Base-by-base conservation (phyloP, 2,329 filamentous ascomycete species). In the Phaeosphaeriaceae sp. region DNA sequence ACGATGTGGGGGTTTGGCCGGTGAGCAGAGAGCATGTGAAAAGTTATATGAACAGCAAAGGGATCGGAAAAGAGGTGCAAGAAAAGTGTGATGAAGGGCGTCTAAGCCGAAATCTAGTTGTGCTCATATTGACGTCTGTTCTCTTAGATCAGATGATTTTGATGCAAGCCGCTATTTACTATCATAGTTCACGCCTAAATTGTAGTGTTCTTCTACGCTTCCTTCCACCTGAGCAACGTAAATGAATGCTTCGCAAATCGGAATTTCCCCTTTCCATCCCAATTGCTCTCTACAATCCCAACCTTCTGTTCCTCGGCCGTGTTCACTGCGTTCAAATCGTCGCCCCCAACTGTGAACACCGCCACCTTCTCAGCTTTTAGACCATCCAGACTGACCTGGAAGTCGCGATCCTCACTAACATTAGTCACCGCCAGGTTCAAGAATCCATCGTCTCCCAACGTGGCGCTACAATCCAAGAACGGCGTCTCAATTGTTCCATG, bases 391-490 rank as follows among this genome's bases (percentile, higher is more conserved):
- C 81, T 76, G 0, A 83, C 83, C 52, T 82, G 78, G 45, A 87
- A 85, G 47, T 80, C 82, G 54, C 81, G 77, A 7, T 80, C 78
- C 54, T 87, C 84, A 48, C 75, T 71, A 16, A 90, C 81, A 67
- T 94, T 94, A 13, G 91, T 87, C 1, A 92, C 88, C 3, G 83
- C 88, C 55, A 93, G 60, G 55, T 79, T 87, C 1, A 87, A 77
- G 43, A 77, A 81, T 0, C 87, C 88, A 48, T 83, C 79, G 6
- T 83, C 81, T 16, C 80, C 77, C 4, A 87, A 60, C 2, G 80
- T 76, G 2, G 86, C 87, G 55, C 85, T 87, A 20, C 87, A 85
- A 66, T 90, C 87, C 47, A 90, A 69, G 77, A 83, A 91, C 6
- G 88, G 87, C 6, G 86, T 87, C 58, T 88, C 85, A 54, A 89